A percentile compares a stretch with the other conserved stretches of the same genome.
Evolutionary conservation across 2,329 filamentous ascomycete species (phyloP).

Genomic region (Fusarium keratoplasticum): DNA sequence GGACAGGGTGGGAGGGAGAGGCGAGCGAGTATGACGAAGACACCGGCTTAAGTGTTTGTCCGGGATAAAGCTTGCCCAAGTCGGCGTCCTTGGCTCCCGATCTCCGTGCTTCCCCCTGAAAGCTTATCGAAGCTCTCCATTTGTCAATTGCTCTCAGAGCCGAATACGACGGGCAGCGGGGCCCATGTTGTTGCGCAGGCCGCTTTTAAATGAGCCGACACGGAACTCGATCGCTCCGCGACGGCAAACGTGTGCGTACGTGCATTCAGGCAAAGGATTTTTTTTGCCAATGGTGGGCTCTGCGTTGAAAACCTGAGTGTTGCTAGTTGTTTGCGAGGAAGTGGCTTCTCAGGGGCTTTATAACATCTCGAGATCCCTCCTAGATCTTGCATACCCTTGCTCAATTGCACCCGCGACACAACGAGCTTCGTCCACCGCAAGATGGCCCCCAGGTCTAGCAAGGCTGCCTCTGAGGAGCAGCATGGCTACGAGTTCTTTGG

Average conservation of each 20-base stretch:
- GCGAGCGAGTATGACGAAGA: background rate
- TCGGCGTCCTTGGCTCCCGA: slow-evolving; percentile 13
- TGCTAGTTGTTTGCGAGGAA: background rate
- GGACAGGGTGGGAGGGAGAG: background rate
- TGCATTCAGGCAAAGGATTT: background rate
- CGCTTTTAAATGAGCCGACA: slow-evolving; percentile 24
- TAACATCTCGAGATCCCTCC: background rate
- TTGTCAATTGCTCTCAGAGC: slow-evolving; percentile 2
- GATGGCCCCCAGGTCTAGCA: slow-evolving; percentile 50
- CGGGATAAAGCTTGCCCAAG: background rate
- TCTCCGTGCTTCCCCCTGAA: slow-evolving; percentile 8
- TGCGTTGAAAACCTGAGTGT: slow-evolving; percentile 10
- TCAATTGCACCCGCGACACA: slow-evolving; percentile 11
- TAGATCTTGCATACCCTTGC: background rate
- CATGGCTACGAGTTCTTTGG: slow-evolving; percentile 66
- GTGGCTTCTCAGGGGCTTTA: slow-evolving; percentile 7
- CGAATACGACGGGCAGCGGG: slow-evolving; percentile 33
- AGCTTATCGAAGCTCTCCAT: slow-evolving; percentile 14
- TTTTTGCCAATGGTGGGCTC: slow-evolving; percentile 12
- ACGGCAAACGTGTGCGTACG: background rate
- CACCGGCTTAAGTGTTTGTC: slow-evolving; percentile 29
- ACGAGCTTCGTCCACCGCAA: slow-evolving; percentile 10
- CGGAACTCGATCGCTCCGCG: slow-evolving; percentile 41
- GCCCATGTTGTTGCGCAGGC: slow-evolving; percentile 6
- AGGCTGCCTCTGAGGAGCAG: slow-evolving; percentile 44